Evolutionary conservation across 305 asterid genomes (phyloP).

Genomic region (Fraxinus platypoda): DNA sequence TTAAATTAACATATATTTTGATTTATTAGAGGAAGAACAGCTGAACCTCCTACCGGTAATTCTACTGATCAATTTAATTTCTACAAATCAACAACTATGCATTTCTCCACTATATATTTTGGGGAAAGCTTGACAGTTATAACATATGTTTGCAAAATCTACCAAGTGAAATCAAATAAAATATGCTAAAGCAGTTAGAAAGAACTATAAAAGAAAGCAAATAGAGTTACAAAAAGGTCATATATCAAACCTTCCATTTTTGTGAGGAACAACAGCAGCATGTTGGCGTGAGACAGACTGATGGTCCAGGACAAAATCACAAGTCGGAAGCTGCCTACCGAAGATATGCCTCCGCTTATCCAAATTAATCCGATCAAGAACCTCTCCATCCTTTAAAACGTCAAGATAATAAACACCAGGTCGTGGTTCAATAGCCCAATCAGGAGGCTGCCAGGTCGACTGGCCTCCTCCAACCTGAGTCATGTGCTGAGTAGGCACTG

Average conservation of each 20-base stretch:
- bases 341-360: constrained; percentile 76
- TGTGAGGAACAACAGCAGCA: constrained; percentile 90
- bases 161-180: not conserved
- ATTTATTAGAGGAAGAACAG: not conserved
- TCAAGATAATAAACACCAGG: constrained; percentile 82
- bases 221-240: not conserved
- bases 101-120: not conserved
- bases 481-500: constrained; percentile 48
- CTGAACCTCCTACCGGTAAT: not conserved
- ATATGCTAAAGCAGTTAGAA: not conserved
- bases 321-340: constrained; percentile 84
- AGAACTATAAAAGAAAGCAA: constrained; percentile 12
- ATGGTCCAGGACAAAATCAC: constrained; percentile 97
- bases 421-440: constrained; percentile 96
- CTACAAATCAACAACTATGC: not conserved
- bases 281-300: constrained; percentile 98
- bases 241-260: constrained; percentile 72
- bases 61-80: constrained; percentile 10
- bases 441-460: constrained; percentile 96
- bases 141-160: not conserved
- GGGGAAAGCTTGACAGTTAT: not conserved
- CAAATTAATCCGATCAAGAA: constrained; percentile 67
- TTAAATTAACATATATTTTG: too few species aligned
- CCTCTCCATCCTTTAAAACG: constrained; percentile 87
- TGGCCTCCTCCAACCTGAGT: constrained; percentile 87